A percentile compares a stretch with the other conserved stretches of the same genome.
Conservation (phyloP, 306 rosid genomes). For the Cucurbita pepo region DNA sequence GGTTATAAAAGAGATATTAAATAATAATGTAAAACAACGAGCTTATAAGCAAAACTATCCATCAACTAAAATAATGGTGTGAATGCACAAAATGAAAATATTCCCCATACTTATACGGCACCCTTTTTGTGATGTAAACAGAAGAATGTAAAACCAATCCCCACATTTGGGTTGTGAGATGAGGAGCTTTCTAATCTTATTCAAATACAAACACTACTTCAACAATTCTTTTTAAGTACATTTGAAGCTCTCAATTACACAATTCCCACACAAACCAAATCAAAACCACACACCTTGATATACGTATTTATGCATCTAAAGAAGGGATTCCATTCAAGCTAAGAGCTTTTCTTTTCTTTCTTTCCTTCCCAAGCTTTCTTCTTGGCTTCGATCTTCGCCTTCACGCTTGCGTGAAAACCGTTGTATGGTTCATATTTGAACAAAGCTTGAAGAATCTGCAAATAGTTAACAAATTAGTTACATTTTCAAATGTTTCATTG, state of each 20-base stretch:
- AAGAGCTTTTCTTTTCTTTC: slow-evolving; percentile 37
- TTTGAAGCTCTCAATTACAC: neutral
- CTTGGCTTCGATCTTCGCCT: slow-evolving; percentile 34
- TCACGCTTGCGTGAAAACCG: slow-evolving; percentile 46
- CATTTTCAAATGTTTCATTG: neutral
- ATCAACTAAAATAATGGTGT: neutral
- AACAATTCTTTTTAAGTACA: neutral
- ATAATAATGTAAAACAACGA: neutral
- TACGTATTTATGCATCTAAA: neutral
- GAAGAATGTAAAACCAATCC: neutral
- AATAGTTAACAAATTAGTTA: neutral
- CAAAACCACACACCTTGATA: neutral
- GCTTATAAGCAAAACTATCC: neutral
- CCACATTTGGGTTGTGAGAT: neutral
- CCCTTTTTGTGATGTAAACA: neutral
- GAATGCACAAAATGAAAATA: neutral
- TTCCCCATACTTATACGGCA: neutral
- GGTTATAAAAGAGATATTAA: neutral
- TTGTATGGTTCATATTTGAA: slow-evolving; percentile 63
- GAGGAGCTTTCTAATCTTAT: neutral
- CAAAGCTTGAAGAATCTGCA: slow-evolving; percentile 41
- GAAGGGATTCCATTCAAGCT: slow-evolving; percentile 5
- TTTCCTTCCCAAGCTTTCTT: slow-evolving; percentile 42
- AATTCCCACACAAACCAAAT: neutral
- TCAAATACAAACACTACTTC: neutral